Base-by-base conservation (phyloP, 2,329 filamentous ascomycete genomes). In the Ophiocordyceps camponoti-saundersi region DNA sequence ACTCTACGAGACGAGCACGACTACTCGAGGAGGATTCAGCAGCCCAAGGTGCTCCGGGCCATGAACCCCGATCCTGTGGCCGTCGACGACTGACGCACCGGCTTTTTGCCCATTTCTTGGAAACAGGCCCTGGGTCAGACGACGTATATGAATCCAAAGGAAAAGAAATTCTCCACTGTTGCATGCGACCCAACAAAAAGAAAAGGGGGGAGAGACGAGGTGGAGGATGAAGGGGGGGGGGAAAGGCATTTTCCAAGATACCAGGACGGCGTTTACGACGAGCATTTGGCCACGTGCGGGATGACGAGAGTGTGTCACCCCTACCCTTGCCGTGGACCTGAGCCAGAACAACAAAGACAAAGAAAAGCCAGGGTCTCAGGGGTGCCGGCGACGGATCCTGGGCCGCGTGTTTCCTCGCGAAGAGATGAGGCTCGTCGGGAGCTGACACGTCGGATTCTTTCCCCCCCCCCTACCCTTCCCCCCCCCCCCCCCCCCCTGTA, bases 1-100 rank as follows among this genome's bases (percentile, higher is more conserved):
- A 80, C 77, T 1, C 61, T 82, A 6, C 73, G 73, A 48, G 78
- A 82, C 56, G 75, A 81, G 50, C 75, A 78, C 49, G 78, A 82
- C 53, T 82, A 82, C 56, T 80, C 77, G 39, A 66, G 78, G 51
- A 67, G 69, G 52, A 76, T 81, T 15, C 72, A 72, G 45, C 64
- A 69, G 42, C 68, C 71, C 11, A 65, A 72, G 54, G 74, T 80
- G 8, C 65, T 82, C n/a, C 68, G 77, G 52, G 76, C 77, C 10
- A 77, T 68, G 29, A 82, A 82, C 54, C 77, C 78, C 3, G 77
- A 81, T 53, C 73, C 73, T 1, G 61, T 55, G 21, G 40, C 39
- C n/a, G n/a, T n/a, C 20, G 39, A 46, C 20, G 29, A 45, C 29
- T 34, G 23, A 39, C 30, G 15, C 6, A 15, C 30, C 30, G 30